Evolutionary conservation across 441 rosid species (phyloP).

Genomic region (Breynia disticha): DNA sequence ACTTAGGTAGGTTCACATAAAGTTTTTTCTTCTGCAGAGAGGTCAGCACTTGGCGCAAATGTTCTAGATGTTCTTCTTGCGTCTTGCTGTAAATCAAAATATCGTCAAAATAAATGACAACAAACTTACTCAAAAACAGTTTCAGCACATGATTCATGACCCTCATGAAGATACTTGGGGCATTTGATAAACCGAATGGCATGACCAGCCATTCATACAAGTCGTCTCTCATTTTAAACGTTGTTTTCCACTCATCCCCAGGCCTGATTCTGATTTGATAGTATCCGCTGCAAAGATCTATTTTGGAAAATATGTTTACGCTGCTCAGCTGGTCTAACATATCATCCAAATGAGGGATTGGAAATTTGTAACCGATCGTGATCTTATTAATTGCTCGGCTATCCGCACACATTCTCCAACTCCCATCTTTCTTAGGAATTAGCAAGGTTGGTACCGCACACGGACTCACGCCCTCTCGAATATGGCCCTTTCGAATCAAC

Average conservation of each 20-base stretch:
- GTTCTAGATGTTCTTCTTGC: background rate
- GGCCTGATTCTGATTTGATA: background rate
- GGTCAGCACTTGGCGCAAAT: background rate
- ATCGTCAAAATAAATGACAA: constrained; percentile 1
- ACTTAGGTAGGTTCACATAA: background rate
- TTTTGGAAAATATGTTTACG: background rate
- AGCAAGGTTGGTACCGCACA: background rate
- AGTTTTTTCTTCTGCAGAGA: background rate
- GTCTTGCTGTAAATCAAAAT: constrained; percentile 1
- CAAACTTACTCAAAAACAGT: background rate
- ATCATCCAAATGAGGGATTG: background rate
- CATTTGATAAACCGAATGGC: constrained; percentile 6
- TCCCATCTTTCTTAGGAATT: constrained; percentile 1
- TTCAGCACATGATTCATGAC: constrained; percentile 1
- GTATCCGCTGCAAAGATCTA: background rate
- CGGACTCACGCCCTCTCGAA: background rate
- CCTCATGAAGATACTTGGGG: background rate
- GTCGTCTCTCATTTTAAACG: background rate
- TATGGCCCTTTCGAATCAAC: background rate
- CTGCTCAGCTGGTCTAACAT: background rate
- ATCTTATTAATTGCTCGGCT: background rate
- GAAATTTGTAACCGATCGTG: background rate
- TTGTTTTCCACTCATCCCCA: constrained; percentile 1
- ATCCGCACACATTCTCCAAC: constrained; percentile 1
- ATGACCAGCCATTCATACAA: constrained; percentile 3